These are phyloP conservation scores for Botrytis byssoidea DNA, from an alignment of 2,329 filamentous ascomycete genomes.

Conservation along the genomic window DNA sequence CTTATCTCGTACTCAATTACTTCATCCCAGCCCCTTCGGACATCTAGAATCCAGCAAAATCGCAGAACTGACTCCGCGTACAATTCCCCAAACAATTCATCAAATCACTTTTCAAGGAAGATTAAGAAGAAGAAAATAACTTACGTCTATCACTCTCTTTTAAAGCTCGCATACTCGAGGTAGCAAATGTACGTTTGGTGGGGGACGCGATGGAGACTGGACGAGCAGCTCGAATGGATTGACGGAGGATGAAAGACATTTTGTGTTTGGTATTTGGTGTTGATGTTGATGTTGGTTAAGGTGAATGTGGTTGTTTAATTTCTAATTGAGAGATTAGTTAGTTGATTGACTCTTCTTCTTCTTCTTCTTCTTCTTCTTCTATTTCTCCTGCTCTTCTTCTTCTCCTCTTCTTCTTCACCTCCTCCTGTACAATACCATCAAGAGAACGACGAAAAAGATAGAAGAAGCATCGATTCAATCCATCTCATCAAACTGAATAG, in stretches of 20 bases:
- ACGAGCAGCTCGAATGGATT: slow-evolving; percentile 25
- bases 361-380: not conserved
- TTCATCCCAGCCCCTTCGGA: not conserved
- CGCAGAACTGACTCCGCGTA: not conserved
- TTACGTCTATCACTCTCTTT: slow-evolving; percentile 38
- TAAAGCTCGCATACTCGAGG: slow-evolving; percentile 27
- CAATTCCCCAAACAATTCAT: not conserved
- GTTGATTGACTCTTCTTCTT: not conserved
- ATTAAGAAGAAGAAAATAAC: slow-evolving; percentile 22
- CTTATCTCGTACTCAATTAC: not conserved
- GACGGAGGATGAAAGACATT: slow-evolving; percentile 36
- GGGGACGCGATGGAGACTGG: slow-evolving; percentile 12
- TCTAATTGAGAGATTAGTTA: not conserved
- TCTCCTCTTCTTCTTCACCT: no score
- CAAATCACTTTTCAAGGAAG: not conserved
- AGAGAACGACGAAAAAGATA: not conserved
- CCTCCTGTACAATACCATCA: not conserved
- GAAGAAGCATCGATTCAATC: not conserved
- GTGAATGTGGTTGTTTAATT: not conserved
- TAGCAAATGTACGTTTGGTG: slow-evolving; percentile 25
- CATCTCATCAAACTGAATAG: not conserved
- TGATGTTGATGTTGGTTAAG: not conserved
- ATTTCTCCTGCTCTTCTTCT: not conserved
- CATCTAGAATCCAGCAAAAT: not conserved
- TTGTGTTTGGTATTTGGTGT: not conserved